Percentiles rank a stretch among this genome's conserved stretches.
Conservation (phyloP, 768 basidiomycete species). For the Solioccasus polychromus region DNA sequence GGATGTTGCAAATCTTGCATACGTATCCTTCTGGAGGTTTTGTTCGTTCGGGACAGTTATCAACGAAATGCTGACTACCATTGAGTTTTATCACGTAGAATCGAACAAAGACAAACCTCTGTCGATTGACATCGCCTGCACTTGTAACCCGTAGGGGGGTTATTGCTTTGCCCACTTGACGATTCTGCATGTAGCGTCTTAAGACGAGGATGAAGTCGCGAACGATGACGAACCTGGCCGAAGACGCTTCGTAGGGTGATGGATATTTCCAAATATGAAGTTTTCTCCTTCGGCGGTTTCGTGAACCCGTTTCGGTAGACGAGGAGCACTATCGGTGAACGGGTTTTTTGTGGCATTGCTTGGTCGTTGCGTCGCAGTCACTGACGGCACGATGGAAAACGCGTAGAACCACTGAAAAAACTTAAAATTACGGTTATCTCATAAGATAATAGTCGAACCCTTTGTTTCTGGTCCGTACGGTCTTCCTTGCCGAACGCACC, state of each 20-base stretch:
- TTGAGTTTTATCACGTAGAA: constrained; percentile 1
- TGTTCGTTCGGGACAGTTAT: constrained; percentile 68
- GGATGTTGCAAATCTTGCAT: constrained; percentile 83
- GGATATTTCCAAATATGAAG: constrained; percentile 66
- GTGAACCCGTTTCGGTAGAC: constrained; percentile 51
- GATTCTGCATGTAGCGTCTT: constrained; percentile 7
- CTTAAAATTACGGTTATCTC: constrained; percentile 8
- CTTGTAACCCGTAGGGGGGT: constrained; percentile 70
- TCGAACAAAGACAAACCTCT: constrained; percentile 47
- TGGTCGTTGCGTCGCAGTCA: constrained; percentile 43
- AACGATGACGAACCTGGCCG: constrained; percentile 44
- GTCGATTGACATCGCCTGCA: constrained; percentile 75
- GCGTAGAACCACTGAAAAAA: constrained; percentile 91
- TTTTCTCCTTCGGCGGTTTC: constrained; percentile 51
- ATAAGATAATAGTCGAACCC: constrained; percentile 50
- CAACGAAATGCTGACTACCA: constrained; percentile 63
- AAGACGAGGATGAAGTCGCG: background rate
- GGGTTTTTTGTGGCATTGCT: constrained; percentile 71
- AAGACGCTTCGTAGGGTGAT: constrained; percentile 54
- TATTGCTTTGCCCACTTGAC: constrained; percentile 43
- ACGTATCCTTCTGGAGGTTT: constrained; percentile 83
- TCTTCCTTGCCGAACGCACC: constrained; percentile 79
- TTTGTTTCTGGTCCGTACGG: constrained; percentile 68
- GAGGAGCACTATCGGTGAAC: constrained; percentile 44
- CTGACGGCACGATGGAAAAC: constrained; percentile 72